Percentiles rank a stretch among this genome's conserved stretches.
These are phyloP conservation scores for Tetradesmus lagerheimii DNA, from an alignment of 139 green algal species.

Conservation along the genomic window DNA sequence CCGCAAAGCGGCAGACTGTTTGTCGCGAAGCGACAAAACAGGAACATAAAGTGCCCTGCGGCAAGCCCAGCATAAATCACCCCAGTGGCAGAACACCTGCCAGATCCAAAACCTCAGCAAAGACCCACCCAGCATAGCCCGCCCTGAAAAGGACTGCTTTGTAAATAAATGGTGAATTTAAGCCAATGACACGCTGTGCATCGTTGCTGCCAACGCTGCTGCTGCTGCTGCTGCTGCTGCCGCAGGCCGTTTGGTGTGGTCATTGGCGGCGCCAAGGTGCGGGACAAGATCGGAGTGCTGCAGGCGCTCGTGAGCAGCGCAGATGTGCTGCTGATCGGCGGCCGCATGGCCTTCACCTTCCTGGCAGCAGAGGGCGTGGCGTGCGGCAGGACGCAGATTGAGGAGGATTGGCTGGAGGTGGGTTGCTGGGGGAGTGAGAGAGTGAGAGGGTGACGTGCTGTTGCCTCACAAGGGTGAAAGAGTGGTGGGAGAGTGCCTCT, in stretches of 20 bases:
- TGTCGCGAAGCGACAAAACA: too few species aligned
- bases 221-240: background rate
- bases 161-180: too few species aligned
- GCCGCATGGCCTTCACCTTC: conserved; percentile 76
- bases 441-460: background rate
- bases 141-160: too few species aligned
- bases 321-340: conserved; percentile 59
- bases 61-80: too few species aligned
- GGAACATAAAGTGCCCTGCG: too few species aligned
- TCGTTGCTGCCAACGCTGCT: background rate
- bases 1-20: too few species aligned
- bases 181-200: too few species aligned
- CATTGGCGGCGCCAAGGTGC: conserved; percentile 72
- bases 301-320: conserved; percentile 49
- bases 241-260: conserved; percentile 64
- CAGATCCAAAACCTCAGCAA: too few species aligned
- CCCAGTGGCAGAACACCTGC: too few species aligned
- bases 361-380: conserved; percentile 46
- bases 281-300: conserved; percentile 72
- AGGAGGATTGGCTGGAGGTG: conserved; percentile 58
- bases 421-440: background rate
- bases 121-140: too few species aligned
- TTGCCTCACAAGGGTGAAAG: too few species aligned
- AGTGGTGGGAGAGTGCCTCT: too few species aligned
- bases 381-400: conserved; percentile 63